phyloP scores from a whole-genome alignment of 352 stramenopile genomes.

The Globisporangium mamillatum region DNA sequence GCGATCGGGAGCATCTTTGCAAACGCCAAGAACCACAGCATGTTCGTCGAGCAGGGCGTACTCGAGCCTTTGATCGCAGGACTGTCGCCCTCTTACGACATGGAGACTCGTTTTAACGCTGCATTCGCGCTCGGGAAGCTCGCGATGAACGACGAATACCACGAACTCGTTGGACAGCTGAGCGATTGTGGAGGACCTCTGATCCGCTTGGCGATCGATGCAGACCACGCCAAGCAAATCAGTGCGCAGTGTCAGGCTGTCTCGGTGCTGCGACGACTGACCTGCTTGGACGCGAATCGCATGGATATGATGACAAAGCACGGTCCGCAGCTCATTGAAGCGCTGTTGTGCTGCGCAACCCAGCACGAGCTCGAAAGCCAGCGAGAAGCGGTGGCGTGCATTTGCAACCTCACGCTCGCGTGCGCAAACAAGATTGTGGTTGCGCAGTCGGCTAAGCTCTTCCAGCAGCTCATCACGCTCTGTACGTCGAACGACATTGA shows the following conservation, averaged over 20 bases:
- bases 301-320: slow-evolving; percentile 73
- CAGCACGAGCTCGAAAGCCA: slow-evolving; percentile 82
- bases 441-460: slow-evolving; percentile 39
- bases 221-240: slow-evolving; percentile 32
- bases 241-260: slow-evolving; percentile 90
- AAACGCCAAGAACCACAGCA: slow-evolving; percentile 55
- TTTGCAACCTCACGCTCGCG: slow-evolving; percentile 85
- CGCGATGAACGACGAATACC: slow-evolving; percentile 69
- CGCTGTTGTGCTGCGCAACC: slow-evolving; percentile 39
- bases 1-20: slow-evolving; percentile 83
- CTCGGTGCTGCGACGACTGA: slow-evolving; percentile 86
- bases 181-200: slow-evolving; percentile 49
- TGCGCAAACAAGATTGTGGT: slow-evolving; percentile 79
- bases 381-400: slow-evolving; percentile 83
- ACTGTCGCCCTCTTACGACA: slow-evolving; percentile 57
- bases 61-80: slow-evolving; percentile 70
- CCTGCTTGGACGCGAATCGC: slow-evolving; percentile 77
- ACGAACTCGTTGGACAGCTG: slow-evolving; percentile 55
- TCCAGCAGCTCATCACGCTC: slow-evolving; percentile 67
- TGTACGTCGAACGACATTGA: slow-evolving; percentile 87
- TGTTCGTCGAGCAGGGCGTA: slow-evolving; percentile 67
- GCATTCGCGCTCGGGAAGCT: slow-evolving; percentile 94
- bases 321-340: slow-evolving; percentile 50
- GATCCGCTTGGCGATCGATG: slow-evolving; percentile 58
- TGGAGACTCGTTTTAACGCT: slow-evolving; percentile 93